phyloP scores from a whole-genome alignment of 192 early-diverging fungal genomes.

The Helicostylum pulchrum region DNA sequence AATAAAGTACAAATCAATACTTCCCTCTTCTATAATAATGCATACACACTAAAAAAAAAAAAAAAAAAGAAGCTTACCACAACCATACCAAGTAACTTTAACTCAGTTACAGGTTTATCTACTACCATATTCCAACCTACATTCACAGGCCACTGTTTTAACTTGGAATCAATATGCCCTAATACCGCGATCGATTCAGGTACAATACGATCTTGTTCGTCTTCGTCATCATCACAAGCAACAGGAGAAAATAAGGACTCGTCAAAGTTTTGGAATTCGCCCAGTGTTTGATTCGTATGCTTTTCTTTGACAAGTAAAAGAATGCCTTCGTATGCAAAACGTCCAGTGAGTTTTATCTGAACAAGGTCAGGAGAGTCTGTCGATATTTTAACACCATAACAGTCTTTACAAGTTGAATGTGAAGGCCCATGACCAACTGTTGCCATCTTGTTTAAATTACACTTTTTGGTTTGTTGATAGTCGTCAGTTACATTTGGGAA shows the following conservation, averaged over 20 bases:
- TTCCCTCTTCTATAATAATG: background rate
- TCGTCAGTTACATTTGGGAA: background rate
- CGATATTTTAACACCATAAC: slow-evolving; percentile 12
- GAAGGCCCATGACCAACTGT: slow-evolving; percentile 22
- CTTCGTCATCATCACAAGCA: slow-evolving; percentile 18
- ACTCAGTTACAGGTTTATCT: background rate
- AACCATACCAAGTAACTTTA: slow-evolving; percentile 17
- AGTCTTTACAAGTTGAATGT: slow-evolving; percentile 8
- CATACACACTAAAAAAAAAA: too few species aligned
- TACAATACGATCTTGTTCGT: slow-evolving; percentile 10
- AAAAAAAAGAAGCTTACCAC: slow-evolving; percentile 6
- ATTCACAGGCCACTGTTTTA: slow-evolving; percentile 13
- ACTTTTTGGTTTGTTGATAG: background rate
- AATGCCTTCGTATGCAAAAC: slow-evolving; percentile 9
- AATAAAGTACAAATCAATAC: background rate
- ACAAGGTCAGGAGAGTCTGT: background rate
- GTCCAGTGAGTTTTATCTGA: slow-evolving; percentile 2
- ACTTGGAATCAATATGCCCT: slow-evolving; percentile 12
- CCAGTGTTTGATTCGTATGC: slow-evolving; percentile 12
- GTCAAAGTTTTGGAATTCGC: slow-evolving; percentile 12
- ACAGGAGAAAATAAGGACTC: slow-evolving; percentile 11
- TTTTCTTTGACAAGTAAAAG: slow-evolving; percentile 10
- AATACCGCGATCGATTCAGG: slow-evolving; percentile 7
- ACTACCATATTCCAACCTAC: slow-evolving; percentile 6
- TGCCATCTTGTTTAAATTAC: slow-evolving; percentile 17